A percentile compares a stretch with the other conserved stretches of the same genome.
Evolutionary conservation across 352 stramenopile genomes (phyloP).

Genomic region (Blastocystis sp.): DNA sequence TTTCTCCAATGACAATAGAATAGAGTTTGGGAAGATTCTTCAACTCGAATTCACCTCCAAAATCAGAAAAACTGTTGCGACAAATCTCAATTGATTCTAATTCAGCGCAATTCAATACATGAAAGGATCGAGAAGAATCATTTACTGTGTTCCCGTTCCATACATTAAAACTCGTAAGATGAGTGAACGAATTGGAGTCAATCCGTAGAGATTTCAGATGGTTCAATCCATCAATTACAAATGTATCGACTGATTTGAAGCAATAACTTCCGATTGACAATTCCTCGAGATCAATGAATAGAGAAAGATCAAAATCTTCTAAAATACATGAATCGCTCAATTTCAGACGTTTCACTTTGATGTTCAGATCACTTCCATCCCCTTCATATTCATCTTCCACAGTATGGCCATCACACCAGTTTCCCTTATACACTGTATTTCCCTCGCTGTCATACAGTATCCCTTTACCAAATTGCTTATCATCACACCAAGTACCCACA

Average conservation of each 20-base stretch:
- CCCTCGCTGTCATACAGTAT: too few species aligned
- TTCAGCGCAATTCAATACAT: background rate
- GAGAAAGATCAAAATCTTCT: background rate
- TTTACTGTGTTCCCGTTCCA: background rate
- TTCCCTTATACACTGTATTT: too few species aligned
- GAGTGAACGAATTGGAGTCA: background rate
- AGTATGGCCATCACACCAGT: too few species aligned
- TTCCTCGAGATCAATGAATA: background rate
- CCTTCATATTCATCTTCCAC: too few species aligned
- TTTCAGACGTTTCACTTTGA: too few species aligned
- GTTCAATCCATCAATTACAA: background rate
- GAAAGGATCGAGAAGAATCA: background rate
- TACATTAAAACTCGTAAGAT: background rate
- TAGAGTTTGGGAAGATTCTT: background rate
- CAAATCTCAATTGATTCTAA: background rate
- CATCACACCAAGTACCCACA: too few species aligned
- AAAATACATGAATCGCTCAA: too few species aligned
- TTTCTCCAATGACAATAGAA: background rate
- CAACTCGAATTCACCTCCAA: background rate
- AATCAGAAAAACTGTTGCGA: background rate
- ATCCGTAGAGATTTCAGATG: background rate
- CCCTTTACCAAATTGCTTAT: too few species aligned
- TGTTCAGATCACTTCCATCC: too few species aligned
- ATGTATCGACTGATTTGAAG: background rate
- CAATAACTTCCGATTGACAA: background rate